Conservation (phyloP, 257 asterid genomes). For the Agastache rugosa region DNA sequence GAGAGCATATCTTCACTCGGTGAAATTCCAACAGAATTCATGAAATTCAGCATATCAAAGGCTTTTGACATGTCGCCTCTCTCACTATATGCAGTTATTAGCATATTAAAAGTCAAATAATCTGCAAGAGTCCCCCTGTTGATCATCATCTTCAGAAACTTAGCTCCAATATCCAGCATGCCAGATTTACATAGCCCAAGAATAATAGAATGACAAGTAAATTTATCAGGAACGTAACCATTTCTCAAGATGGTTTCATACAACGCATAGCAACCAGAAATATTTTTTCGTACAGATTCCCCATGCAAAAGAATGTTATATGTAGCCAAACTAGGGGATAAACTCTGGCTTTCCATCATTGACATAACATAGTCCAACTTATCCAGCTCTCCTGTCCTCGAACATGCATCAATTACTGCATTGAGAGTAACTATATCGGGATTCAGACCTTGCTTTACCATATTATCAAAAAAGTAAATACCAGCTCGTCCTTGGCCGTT, state of each 20-base stretch:
- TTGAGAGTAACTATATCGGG: slow-evolving; percentile 72
- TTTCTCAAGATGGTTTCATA: slow-evolving; percentile 56
- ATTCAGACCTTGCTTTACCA: slow-evolving; percentile 47
- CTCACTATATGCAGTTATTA: slow-evolving; percentile 55
- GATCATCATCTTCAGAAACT: slow-evolving; percentile 73
- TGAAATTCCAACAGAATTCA: slow-evolving; percentile 55
- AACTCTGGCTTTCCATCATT: slow-evolving; percentile 42
- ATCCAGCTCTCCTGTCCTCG: slow-evolving; percentile 59
- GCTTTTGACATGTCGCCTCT: slow-evolving; percentile 71
- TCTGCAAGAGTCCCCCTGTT: slow-evolving; percentile 59
- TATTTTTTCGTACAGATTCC: slow-evolving; percentile 52
- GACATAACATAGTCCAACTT: slow-evolving; percentile 48
- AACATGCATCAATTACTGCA: slow-evolving; percentile 73
- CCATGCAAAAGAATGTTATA: slow-evolving; percentile 80
- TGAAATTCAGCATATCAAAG: slow-evolving; percentile 59
- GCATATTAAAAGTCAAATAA: slow-evolving; percentile 65
- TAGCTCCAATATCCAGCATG: slow-evolving; percentile 68
- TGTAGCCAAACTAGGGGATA: slow-evolving; percentile 68
- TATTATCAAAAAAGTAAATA: slow-evolving; percentile 59
- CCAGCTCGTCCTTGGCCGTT: slow-evolving; percentile 72
- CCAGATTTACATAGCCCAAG: slow-evolving; percentile 64
- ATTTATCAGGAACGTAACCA: slow-evolving; percentile 69
- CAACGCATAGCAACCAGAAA: slow-evolving; percentile 55
- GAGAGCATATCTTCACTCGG: slow-evolving; percentile 61
- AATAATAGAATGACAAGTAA: slow-evolving; percentile 70